Base-by-base conservation (phyloP, 2,329 filamentous ascomycete genomes). In the Niveomyces coronatus region DNA sequence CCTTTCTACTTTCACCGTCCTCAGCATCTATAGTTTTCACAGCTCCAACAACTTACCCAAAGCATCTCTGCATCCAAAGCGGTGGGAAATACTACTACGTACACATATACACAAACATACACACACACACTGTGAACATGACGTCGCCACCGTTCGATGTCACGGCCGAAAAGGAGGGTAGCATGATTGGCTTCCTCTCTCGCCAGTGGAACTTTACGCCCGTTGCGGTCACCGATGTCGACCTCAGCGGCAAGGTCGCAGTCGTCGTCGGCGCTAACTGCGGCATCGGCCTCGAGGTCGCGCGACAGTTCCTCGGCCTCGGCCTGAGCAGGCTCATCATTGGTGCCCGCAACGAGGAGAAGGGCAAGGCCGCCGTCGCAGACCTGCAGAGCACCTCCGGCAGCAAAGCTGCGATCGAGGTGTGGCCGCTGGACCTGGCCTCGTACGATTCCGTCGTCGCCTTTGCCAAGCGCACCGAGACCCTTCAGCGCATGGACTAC, bases 381-480 rank as follows among this genome's bases (percentile, higher is more conserved):
- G 10, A 42, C 10, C 29, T 49, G 14, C 18, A 30, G 14, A 19
- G 9, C 11, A 8, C 27, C 19, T 30, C 33, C 31, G 9, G 22
- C n/a, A 9, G n/a, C 11, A 13, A 32, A 4, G 36, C 39, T 16
- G 19, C 22, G 1, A 53, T 63, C 8, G 50, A 64, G 18, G 44
- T 44, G 5, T 52, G 48, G 49, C 19, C 49, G 15, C 47, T 69
- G 2, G 64, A 70, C 43, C 54, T 67, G 31, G 42, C 41, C 3
- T 53, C 48, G 4, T 67, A 64, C 44, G 53, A 57, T 4, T 66
- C 61, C 3, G 52, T 68, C 24, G 44, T 49, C 20, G 46, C 49
- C 7, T 68, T 70, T 43, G 59, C 52, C 16, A 39, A 42, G 6
- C 55, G 56, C 3, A 47, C 53, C 3, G 44, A 37, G 5, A 39